These are phyloP conservation scores for Cryptococcus sp. DNA, from an alignment of 1,284 basidiomycete species.

Conservation along the genomic window DNA sequence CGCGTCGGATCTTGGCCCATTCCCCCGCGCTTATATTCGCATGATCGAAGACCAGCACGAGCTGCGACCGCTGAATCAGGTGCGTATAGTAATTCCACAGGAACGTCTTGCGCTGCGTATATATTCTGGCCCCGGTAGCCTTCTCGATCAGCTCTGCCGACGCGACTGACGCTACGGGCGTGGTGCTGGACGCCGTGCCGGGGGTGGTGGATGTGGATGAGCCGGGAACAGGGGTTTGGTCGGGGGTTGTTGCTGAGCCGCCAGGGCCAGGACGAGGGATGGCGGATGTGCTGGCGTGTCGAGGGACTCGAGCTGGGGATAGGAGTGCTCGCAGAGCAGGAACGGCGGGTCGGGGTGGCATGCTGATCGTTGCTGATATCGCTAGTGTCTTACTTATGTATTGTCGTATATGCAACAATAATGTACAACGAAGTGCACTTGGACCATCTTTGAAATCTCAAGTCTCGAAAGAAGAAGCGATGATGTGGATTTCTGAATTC, in stretches of 20 bases:
- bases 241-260: conserved; percentile 4
- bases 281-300: neutral
- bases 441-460: too few species aligned
- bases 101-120: conserved; percentile 51
- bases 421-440: too few species aligned
- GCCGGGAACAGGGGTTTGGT: conserved; percentile 3
- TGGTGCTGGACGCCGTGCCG: conserved; percentile 8
- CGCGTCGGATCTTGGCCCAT: conserved; percentile 40
- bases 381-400: too few species aligned
- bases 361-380: neutral
- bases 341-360: conserved; percentile 8
- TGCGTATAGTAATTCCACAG: conserved; percentile 50
- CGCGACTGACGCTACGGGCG: too few species aligned
- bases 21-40: conserved; percentile 50
- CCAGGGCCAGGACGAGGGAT: neutral
- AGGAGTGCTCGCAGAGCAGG: neutral
- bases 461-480: too few species aligned
- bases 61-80: conserved; percentile 44
- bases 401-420: too few species aligned
- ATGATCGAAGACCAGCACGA: conserved; percentile 54
- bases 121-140: conserved; percentile 29
- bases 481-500: conserved; percentile 3
- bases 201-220: conserved; percentile 16
- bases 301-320: neutral
- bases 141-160: too few species aligned